These are phyloP conservation scores for Sporothrix brasiliensis DNA, from an alignment of 2,329 filamentous ascomycete species.

Conservation along the genomic window DNA sequence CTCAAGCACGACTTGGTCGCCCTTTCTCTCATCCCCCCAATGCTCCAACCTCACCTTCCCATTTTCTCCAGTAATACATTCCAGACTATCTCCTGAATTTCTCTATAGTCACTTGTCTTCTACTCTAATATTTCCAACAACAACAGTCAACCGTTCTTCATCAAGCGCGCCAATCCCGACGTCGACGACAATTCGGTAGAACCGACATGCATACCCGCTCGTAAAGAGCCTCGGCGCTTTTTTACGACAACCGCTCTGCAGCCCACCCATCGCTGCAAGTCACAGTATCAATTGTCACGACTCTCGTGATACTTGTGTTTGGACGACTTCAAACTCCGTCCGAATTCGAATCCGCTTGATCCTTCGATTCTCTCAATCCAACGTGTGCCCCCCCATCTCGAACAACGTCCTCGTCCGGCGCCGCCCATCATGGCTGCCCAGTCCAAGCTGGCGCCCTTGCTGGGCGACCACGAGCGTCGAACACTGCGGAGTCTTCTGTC, in stretches of 20 bases:
- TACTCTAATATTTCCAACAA: not conserved
- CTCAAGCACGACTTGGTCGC: slow-evolving; percentile 29
- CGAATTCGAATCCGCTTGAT: not conserved
- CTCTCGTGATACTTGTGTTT: slow-evolving; percentile 1
- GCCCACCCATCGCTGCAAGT: not conserved
- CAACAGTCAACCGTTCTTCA: not conserved
- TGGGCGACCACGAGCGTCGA: slow-evolving; percentile 55
- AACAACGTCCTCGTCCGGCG: not conserved
- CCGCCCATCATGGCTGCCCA: slow-evolving; percentile 53
- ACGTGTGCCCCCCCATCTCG: not conserved
- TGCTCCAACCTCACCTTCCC: slow-evolving; percentile 17
- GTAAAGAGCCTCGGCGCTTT: slow-evolving; percentile 27
- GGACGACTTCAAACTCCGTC: not conserved
- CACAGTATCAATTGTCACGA: not conserved
- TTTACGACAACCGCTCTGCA: not conserved
- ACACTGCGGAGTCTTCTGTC: slow-evolving; percentile 67
- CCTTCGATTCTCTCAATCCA: too few species aligned
- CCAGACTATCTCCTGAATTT: not conserved
- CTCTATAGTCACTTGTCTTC: not conserved
- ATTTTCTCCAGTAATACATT: slow-evolving; percentile 5
- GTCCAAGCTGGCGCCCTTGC: slow-evolving; percentile 67
- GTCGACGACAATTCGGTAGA: not conserved
- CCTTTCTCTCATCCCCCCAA: not conserved
- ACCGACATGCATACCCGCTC: slow-evolving; percentile 8
- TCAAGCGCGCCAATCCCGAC: not conserved